Base-by-base conservation (phyloP, 208 protist genomes). In the Wallacemonas sp. region DNA sequence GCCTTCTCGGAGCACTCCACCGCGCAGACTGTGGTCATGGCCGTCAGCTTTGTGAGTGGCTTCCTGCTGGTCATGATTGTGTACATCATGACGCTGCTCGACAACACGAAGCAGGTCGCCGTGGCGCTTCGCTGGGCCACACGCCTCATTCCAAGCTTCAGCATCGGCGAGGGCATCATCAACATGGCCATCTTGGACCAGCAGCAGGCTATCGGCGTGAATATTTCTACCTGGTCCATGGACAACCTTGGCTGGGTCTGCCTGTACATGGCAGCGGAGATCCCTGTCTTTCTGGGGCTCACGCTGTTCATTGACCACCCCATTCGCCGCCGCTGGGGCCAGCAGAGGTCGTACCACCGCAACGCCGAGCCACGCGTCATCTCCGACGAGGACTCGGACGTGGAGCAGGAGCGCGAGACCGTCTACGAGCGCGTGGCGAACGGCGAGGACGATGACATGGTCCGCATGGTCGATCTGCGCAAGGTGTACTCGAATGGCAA, bases 141-240 rank as follows among this genome's bases (percentile, higher is more conserved):
- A 23, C 67, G 78, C 33, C 21, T 81, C 41, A 58, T 84, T 26
- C 78, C 78, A 1, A 70, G 68, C 29, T 84, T 70, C 58, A 78
- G 70, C 61, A 54, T 84, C 21, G 78, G 78, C 24, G 74, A 84
- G 60, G 78, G 78, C 14, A 79, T 84, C 70, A 65, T 84, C 64
- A 73, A 72, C 55, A 33, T 84, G 44, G 55, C 74, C 5, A 55
- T 66, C 9, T 41, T 83, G 33, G 14, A 60, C 38, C 36, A 58
- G n/a, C 38, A 47, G 38, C 19, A 71, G 46, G 39, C 48, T 11
- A 12, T 68, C 16, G 68, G 47, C 14, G 16, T 32, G 11, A 29
- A 26, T 12, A 30, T 55, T 21, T 11, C 17, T 1, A 34, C 47
- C 34, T 76, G 70, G 70, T 39, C 33, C 8, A 61, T 73, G 55